phyloP scores from a whole-genome alignment of 2,329 filamentous ascomycete species.

The Fusarium coicis region DNA sequence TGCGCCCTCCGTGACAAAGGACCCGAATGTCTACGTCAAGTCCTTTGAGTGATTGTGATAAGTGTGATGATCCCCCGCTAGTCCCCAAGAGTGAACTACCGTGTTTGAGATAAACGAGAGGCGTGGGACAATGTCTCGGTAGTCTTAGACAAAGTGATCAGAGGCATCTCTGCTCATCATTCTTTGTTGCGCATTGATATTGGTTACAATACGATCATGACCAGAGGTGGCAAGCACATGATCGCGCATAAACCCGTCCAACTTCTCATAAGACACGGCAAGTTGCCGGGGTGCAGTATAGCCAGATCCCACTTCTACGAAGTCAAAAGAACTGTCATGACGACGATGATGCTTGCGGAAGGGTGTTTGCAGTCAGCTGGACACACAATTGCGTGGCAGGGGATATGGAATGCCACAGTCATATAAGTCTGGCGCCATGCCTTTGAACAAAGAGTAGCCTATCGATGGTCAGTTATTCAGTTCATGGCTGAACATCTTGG shows the following conservation, averaged over 20 bases:
- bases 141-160: not conserved
- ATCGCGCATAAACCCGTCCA: not conserved
- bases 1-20: not conserved
- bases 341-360: conserved; percentile 16
- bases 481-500: not conserved
- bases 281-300: not conserved
- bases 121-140: not conserved
- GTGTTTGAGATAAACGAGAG: not conserved
- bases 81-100: not conserved
- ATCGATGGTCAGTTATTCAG: not conserved
- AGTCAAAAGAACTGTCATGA: not conserved
- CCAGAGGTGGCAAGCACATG: not conserved
- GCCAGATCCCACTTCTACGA: not conserved
- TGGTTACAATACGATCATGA: not conserved
- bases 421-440: not conserved
- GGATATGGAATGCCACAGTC: conserved; percentile 14
- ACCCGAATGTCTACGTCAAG: not conserved
- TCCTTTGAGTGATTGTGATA: not conserved
- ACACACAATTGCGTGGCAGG: conserved; percentile 11
- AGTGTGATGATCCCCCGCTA: not conserved
- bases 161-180: not conserved
- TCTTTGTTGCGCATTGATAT: not conserved
- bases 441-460: conserved; percentile 7
- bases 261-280: not conserved
- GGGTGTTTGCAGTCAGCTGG: not conserved